Evolutionary conservation across 257 asterid genomes (phyloP).

Genomic region (Galeopsis tetrahit): DNA sequence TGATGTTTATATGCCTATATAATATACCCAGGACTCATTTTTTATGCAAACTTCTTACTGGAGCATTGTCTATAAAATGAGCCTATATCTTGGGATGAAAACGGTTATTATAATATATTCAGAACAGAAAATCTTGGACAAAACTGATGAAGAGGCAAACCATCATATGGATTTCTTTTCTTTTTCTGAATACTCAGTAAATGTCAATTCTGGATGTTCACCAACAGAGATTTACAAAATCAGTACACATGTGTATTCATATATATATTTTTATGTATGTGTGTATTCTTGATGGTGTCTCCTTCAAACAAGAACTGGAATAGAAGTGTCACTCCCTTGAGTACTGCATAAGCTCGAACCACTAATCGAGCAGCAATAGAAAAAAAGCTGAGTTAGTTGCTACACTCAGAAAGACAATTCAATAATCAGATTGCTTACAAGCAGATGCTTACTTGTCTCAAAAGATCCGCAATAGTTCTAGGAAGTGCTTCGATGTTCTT

Average conservation of each 20-base stretch:
- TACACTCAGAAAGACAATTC: constrained; percentile 5
- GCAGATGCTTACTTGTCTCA: constrained; percentile 75
- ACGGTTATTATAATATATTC: too few species aligned
- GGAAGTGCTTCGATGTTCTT: constrained; percentile 92
- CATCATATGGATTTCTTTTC: too few species aligned
- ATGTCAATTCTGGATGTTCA: neutral
- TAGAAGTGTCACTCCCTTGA: constrained; percentile 45
- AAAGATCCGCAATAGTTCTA: constrained; percentile 78
- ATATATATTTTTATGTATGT: neutral
- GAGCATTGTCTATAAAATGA: too few species aligned
- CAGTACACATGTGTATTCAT: neutral
- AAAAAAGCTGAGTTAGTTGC: neutral
- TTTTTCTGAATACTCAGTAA: too few species aligned
- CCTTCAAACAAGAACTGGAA: too few species aligned
- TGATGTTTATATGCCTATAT: too few species aligned
- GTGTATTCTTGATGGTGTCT: neutral
- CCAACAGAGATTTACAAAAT: neutral
- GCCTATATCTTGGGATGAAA: too few species aligned
- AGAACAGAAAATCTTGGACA: too few species aligned
- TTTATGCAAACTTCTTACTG: too few species aligned
- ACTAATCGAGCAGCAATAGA: constrained; percentile 49
- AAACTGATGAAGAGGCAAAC: too few species aligned
- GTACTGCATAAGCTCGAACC: constrained; percentile 95
- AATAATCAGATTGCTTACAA: neutral
- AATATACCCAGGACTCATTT: too few species aligned